Evolutionary conservation across 2,329 filamentous ascomycete species (phyloP).

Genomic region (Trichoderma atroviride): DNA sequence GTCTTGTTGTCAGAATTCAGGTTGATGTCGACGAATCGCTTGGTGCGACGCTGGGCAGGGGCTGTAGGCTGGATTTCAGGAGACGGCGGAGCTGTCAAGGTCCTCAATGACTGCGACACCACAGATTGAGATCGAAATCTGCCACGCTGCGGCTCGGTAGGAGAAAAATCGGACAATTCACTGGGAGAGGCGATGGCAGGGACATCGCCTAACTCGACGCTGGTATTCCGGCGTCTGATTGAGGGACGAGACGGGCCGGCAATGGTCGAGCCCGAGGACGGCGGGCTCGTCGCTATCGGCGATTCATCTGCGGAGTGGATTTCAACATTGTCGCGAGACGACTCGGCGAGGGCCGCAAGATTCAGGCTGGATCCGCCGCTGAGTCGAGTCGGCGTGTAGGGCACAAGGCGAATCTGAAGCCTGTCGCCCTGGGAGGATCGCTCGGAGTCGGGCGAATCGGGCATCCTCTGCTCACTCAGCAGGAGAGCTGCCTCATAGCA

Average conservation of each 20-base stretch:
- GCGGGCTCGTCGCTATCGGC: slow-evolving; percentile 1
- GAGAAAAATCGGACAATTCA: background rate
- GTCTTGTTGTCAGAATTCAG: slow-evolving; percentile 62
- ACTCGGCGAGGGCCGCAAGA: background rate
- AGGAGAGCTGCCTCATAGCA: slow-evolving; percentile 33
- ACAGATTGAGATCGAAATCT: slow-evolving; percentile 16
- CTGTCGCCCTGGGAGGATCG: slow-evolving; percentile 37
- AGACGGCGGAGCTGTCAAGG: slow-evolving; percentile 25
- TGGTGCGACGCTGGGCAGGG: slow-evolving; percentile 35
- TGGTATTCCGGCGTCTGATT: slow-evolving; percentile 9
- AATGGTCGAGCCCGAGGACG: slow-evolving; percentile 1
- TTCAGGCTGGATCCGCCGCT: slow-evolving; percentile 35
- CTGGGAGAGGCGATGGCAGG: background rate
- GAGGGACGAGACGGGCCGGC: background rate
- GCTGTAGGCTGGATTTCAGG: slow-evolving; percentile 31
- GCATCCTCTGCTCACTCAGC: slow-evolving; percentile 40
- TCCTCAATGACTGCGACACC: slow-evolving; percentile 12
- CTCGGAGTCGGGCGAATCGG: slow-evolving; percentile 38
- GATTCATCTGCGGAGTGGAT: slow-evolving; percentile 14
- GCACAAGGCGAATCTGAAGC: slow-evolving; percentile 44
- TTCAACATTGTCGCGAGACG: slow-evolving; percentile 14
- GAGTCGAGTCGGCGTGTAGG: slow-evolving; percentile 44
- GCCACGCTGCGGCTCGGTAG: slow-evolving; percentile 2
- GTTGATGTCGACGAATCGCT: slow-evolving; percentile 51
- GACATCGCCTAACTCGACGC: background rate